Conservation (phyloP, 257 asterid species). For the Marsdenia floribunda region DNA sequence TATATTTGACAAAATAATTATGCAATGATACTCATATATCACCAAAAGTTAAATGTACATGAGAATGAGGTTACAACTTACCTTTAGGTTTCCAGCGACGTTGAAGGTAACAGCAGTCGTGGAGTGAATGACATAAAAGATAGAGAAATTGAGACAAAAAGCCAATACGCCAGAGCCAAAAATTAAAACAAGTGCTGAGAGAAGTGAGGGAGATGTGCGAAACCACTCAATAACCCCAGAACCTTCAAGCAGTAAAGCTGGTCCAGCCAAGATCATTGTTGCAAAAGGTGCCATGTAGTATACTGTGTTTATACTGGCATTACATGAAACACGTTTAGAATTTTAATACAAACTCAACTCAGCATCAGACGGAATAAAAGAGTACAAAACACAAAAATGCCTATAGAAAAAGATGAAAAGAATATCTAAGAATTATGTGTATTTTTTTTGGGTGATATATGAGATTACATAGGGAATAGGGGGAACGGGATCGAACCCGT, state of each 20-base stretch:
- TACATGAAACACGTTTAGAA: slow-evolving; percentile 9
- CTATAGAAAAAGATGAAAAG: not conserved
- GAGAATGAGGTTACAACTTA: slow-evolving; percentile 13
- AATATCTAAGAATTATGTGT: not conserved
- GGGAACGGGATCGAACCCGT: too few relatives aligned
- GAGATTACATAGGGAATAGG: too few relatives aligned
- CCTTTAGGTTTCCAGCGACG: slow-evolving; percentile 99
- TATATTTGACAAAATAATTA: not conserved
- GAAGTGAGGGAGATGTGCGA: slow-evolving; percentile 45
- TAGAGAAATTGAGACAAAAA: slow-evolving; percentile 88
- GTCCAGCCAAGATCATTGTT: slow-evolving; percentile 80
- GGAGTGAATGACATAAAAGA: slow-evolving; percentile 93
- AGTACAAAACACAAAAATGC: not conserved
- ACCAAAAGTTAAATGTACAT: not conserved
- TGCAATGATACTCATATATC: not conserved
- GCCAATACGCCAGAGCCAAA: slow-evolving; percentile 88
- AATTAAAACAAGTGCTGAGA: slow-evolving; percentile 60
- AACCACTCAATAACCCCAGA: slow-evolving; percentile 69
- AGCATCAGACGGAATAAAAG: not conserved
- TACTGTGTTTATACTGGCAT: slow-evolving; percentile 80
- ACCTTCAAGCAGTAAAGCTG: slow-evolving; percentile 85
- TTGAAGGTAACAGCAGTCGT: slow-evolving; percentile 98
- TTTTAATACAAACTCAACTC: not conserved
- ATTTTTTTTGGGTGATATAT: too few relatives aligned
- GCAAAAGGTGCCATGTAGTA: slow-evolving; percentile 97